phyloP scores from a whole-genome alignment of 2,329 filamentous ascomycete species.

The Hypoxylon sp. region DNA sequence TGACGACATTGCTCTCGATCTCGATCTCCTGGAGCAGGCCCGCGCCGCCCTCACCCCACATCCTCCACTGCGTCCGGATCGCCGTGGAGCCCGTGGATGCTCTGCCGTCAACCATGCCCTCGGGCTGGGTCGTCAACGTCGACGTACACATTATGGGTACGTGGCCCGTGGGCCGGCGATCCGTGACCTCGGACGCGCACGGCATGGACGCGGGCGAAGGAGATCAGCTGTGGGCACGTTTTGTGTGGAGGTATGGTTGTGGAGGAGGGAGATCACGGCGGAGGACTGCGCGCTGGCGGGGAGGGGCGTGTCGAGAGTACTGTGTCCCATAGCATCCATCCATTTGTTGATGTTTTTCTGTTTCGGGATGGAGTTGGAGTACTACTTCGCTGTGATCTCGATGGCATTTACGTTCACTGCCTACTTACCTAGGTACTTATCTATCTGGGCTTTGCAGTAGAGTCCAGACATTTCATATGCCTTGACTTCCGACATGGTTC shows the following conservation, averaged over 20 bases:
- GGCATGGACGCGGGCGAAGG: slow-evolving; percentile 43
- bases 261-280: slow-evolving; percentile 48
- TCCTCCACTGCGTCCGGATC: slow-evolving; percentile 41
- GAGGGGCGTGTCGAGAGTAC: slow-evolving; percentile 58
- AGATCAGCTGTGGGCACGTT: slow-evolving; percentile 47
- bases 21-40: slow-evolving; percentile 42
- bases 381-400: not conserved
- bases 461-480: slow-evolving; percentile 1
- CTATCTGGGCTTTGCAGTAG: not conserved
- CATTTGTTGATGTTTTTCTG: not conserved
- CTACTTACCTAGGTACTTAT: not conserved
- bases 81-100: slow-evolving; percentile 46
- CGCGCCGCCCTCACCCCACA: slow-evolving; percentile 14
- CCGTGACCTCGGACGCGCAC: slow-evolving; percentile 47
- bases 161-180: slow-evolving; percentile 58
- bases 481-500: too few relatives aligned
- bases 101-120: slow-evolving; percentile 47
- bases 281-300: slow-evolving; percentile 44
- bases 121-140: slow-evolving; percentile 46
- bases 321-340: slow-evolving; percentile 45
- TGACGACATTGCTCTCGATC: slow-evolving; percentile 49
- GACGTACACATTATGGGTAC: slow-evolving; percentile 46
- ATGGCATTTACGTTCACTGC: not conserved
- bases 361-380: not conserved
- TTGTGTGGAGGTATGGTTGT: slow-evolving; percentile 60